Percentiles rank a stretch among this genome's conserved stretches.
phyloP scores from a whole-genome alignment of 2,329 filamentous ascomycete genomes.

The Fusarium stilboides region DNA sequence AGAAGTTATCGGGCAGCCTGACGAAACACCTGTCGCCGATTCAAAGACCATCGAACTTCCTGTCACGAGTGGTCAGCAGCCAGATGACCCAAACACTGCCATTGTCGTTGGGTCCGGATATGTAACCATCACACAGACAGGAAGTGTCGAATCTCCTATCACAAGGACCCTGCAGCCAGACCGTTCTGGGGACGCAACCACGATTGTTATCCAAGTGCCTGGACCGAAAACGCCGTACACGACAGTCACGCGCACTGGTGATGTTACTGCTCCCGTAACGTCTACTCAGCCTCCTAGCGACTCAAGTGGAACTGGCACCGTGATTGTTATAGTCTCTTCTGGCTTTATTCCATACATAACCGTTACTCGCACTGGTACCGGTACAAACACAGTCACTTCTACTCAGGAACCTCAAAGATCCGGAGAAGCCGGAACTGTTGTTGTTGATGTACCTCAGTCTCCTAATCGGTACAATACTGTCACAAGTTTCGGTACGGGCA shows the following conservation, averaged over 20 bases:
- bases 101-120: not conserved
- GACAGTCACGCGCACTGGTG: not conserved
- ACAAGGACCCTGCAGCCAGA: not conserved
- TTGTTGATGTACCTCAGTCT: not conserved
- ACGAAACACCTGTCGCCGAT: not conserved
- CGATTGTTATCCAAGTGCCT: not conserved
- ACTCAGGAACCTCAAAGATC: not conserved
- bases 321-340: not conserved
- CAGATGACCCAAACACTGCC: not conserved
- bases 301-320: not conserved
- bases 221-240: not conserved
- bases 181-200: rapidly evolving
- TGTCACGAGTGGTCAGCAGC: not conserved
- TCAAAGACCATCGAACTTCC: not conserved
- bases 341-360: not conserved
- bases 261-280: not conserved
- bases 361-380: constrained; percentile 4
- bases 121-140: not conserved
- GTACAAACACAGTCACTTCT: not conserved
- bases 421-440: not conserved
- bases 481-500: not conserved
- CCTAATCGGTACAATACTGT: not conserved
- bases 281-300: not conserved
- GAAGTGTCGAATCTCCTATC: not conserved
- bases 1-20: not conserved